Base-by-base conservation (phyloP, 1,284 basidiomycete genomes). In the Malassezia obtusa region DNA sequence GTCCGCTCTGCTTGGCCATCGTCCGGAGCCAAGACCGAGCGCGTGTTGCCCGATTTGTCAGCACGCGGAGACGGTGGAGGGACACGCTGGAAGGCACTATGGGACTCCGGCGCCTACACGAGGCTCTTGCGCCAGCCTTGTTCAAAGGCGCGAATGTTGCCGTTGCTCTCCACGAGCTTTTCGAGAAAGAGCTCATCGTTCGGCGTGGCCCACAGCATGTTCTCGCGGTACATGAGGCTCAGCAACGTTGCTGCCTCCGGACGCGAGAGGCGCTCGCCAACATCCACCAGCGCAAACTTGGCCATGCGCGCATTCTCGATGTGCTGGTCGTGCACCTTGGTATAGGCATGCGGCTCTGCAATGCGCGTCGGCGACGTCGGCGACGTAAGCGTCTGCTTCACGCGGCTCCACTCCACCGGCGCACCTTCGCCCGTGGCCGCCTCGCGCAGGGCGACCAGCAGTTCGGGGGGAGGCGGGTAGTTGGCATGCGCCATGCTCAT, bases 151-250 rank as follows among this genome's bases (percentile, higher is more conserved):
- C 61, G 46, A 5, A 62, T 52, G 33, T 65, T 71, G 10, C 67
- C 68, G 19, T 56, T 56, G 45, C 60, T 61, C 52, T 69, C 67
- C 30, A 69, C 62, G 32, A 71, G 47, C 55, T 68, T 69, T 36
- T 63, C 52, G 49, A 68, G 30, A 26, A 68, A 68, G 14, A 60
- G 41, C 44, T 71, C 68, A 49, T 71, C 68, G 50, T 68, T 68
- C 22, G 59, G 54, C 5, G 56, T 52, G 41, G 46, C 28, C 65
- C 65, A 67, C 17, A 61, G 45, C 14, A 49, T 44, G 31, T 49
- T 54, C 33, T 67, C 65, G 22, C 60, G 57, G 44, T 50, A 59
- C 30, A 67, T 44, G 45, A 65, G 60, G 8, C 52, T 44, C 25
- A 67, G 61, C 46, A 67, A 49, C 14, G 56, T 60, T 5, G 61